phyloP scores from a whole-genome alignment of 2,329 filamentous ascomycete species.

The Nannizziopsis barbatae region DNA sequence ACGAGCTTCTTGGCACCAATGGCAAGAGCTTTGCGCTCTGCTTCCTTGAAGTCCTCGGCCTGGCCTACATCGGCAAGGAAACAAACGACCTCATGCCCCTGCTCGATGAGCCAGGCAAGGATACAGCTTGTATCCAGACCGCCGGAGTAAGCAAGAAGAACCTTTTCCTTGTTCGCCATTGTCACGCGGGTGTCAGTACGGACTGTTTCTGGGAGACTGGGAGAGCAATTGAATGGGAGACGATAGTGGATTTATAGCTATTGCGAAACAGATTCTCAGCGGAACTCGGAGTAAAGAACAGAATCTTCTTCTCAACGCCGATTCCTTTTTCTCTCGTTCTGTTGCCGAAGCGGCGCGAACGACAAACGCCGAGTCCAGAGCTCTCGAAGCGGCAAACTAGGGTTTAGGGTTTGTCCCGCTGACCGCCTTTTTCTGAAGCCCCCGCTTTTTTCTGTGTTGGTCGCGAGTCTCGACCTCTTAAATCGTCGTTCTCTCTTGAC shows the following conservation, averaged over 20 bases:
- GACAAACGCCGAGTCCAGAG: not conserved
- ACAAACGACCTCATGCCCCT: conserved; percentile 50
- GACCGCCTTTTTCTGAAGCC: not conserved
- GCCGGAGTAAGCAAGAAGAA: conserved; percentile 35
- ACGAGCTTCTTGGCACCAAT: conserved; percentile 57
- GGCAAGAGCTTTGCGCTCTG: conserved; percentile 59
- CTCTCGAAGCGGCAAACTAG: conserved; percentile 1
- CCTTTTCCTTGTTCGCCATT: conserved; percentile 18
- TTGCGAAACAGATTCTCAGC: not conserved
- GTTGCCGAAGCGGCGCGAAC: not conserved
- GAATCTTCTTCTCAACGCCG: no score
- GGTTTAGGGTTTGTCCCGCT: conserved; percentile 8
- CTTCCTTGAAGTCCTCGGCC: conserved; percentile 61
- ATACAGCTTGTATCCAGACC: conserved; percentile 52
- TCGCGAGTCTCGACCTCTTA: not conserved
- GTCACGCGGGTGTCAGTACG: not conserved
- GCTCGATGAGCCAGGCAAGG: conserved; percentile 35
- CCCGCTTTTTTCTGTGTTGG: not conserved
- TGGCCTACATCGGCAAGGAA: conserved; percentile 64
- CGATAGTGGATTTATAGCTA: not conserved
- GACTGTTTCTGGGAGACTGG: not conserved
- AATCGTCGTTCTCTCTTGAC: not conserved
- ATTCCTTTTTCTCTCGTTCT: no score
- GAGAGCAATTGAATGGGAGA: conserved; percentile 1
- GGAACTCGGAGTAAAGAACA: no score